Percentiles rank a stretch among this genome's conserved stretches.
Conservation (phyloP, 768 basidiomycete genomes). For the Xerocomellus dryophilus region DNA sequence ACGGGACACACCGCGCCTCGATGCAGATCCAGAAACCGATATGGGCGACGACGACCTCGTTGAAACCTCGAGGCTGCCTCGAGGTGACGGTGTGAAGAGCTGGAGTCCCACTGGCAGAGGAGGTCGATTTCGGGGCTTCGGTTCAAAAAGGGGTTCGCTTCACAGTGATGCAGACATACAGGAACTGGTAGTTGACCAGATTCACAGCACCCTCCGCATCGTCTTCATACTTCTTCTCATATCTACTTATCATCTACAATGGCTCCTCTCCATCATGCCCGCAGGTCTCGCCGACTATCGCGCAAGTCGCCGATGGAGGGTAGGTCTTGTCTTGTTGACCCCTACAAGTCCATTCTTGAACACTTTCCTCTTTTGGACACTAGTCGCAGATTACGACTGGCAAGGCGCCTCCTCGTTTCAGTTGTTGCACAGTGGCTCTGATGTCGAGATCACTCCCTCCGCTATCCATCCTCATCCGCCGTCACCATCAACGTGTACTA, state of each 20-base stretch:
- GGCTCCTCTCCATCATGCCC: conserved; percentile 33
- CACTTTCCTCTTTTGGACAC: conserved; percentile 34
- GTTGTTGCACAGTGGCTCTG: conserved; percentile 19
- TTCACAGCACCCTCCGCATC: background rate
- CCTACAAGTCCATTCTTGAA: conserved; percentile 30
- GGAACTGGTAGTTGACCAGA: conserved; percentile 1
- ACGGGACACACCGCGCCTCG: conserved; percentile 8
- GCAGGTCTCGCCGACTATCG: conserved; percentile 46
- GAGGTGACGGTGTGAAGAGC: conserved; percentile 40
- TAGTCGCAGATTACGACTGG: conserved; percentile 30
- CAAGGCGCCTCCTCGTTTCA: conserved; percentile 23
- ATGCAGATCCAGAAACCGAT: conserved; percentile 31
- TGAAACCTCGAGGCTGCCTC: conserved; percentile 37
- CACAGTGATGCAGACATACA: conserved; percentile 8
- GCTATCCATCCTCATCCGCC: conserved; percentile 9
- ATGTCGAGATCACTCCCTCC: conserved; percentile 7
- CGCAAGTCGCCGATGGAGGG: conserved; percentile 37
- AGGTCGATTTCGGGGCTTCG: conserved; percentile 18
- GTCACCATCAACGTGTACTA: conserved; percentile 19
- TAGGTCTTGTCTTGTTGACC: conserved; percentile 21
- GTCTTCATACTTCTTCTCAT: background rate
- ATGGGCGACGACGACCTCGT: conserved; percentile 20
- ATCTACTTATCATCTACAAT: conserved; percentile 18
- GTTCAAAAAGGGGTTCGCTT: conserved; percentile 31
- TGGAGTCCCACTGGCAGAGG: conserved; percentile 18